Base-by-base conservation (phyloP, 2,329 filamentous ascomycete species). In the Lachnellula hyalina region DNA sequence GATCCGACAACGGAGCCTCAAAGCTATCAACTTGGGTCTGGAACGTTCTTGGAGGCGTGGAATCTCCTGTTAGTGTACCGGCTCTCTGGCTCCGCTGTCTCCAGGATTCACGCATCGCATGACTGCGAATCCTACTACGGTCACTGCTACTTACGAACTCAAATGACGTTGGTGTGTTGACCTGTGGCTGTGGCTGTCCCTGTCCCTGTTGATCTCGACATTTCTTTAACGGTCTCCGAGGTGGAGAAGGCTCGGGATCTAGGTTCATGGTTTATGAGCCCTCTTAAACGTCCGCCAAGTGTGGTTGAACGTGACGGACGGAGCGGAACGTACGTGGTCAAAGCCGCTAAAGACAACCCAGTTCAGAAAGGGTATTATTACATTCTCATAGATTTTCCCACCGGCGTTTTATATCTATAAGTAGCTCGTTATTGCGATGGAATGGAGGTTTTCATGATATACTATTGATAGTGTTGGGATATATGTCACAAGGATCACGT, bases 41-140 rank as follows among this genome's bases (percentile, higher is more conserved):
- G 23, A n/a, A 17, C n/a, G 23, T 21, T 36, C 28, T 44, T 12
- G 51, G 45, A 38, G 46, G 56, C 23, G 32, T 47, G 36, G 42
- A 52, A 23, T 42, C 51, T 21, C n/a, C 34, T n/a, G 59, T 9
- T 32, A 32, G 28, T 32, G 28, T 32, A 11, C 28, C 28, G 8
- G 28, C 56, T 23, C 47, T 54, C 12, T 47, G 57, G 15, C 65
- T 64, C 28, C 69, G 63, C 41, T 65, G 62, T 49, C 65, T 67
- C 71, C 71, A 72, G 51, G 72, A 67, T 52, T 68, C 68, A 3
- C 67, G 60, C 69, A 72, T 72, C 12, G 69, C 70, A 68, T 73
- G 70, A 54, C 68, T 72, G 28, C 69, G 66, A 21, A 64, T 59
- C 8, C 23, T 36, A 46, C 58, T 56, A 11, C 60, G 58, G 17